Percentiles rank a stretch among this genome's conserved stretches.
These are phyloP conservation scores for Chaetothyriales sp. DNA, from an alignment of 2,329 filamentous ascomycete species.

Conservation along the genomic window DNA sequence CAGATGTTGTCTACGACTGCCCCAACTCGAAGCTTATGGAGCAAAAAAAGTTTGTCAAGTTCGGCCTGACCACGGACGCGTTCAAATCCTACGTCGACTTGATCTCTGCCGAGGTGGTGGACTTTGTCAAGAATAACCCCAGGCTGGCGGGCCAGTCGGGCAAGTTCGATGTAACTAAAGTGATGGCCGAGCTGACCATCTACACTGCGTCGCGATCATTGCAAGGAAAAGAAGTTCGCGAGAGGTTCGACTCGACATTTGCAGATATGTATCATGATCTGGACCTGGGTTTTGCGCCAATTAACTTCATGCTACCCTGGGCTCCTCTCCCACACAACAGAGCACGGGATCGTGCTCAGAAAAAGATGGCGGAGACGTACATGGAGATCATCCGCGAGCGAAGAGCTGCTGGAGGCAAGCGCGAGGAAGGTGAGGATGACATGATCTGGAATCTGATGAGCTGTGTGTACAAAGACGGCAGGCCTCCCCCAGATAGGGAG, in stretches of 20 bases:
- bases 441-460: slow-evolving; percentile 73
- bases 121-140: slow-evolving; percentile 40
- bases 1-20: slow-evolving; percentile 58
- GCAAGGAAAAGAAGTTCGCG: slow-evolving; percentile 61
- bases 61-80: slow-evolving; percentile 44
- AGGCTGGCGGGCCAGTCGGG: slow-evolving; percentile 38
- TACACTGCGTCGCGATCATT: slow-evolving; percentile 65
- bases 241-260: slow-evolving; percentile 54
- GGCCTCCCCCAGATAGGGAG: slow-evolving; percentile 53
- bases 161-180: slow-evolving; percentile 40
- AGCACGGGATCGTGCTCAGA: slow-evolving; percentile 53
- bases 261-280: slow-evolving; percentile 66
- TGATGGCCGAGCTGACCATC: slow-evolving; percentile 63
- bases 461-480: slow-evolving; percentile 60
- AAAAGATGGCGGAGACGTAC: slow-evolving; percentile 56
- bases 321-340: slow-evolving; percentile 62
- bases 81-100: slow-evolving; percentile 60
- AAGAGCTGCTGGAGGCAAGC: slow-evolving; percentile 30
- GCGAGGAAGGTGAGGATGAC: slow-evolving; percentile 39
- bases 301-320: slow-evolving; percentile 75
- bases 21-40: slow-evolving; percentile 88
- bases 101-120: slow-evolving; percentile 56
- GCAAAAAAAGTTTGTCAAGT: slow-evolving; percentile 72
- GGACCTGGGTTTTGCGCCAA: slow-evolving; percentile 61
- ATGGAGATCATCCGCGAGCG: slow-evolving; percentile 54